A percentile compares a stretch with the other conserved stretches of the same genome.
phyloP scores from a whole-genome alignment of 2,329 filamentous ascomycete genomes.

The Helicocarpus griseus region DNA sequence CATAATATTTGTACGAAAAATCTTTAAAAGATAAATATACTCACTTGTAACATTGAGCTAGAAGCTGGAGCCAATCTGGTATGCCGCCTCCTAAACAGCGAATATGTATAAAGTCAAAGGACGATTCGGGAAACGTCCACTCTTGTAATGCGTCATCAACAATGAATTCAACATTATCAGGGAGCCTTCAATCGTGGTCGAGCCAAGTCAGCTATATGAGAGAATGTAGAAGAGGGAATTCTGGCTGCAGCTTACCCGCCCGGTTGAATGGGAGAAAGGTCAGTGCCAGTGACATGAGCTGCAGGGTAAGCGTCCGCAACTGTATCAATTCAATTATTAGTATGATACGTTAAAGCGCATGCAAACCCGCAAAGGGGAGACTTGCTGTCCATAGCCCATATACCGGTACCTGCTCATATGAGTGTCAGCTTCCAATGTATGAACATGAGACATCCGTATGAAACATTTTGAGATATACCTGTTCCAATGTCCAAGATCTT shows the following conservation, averaged over 20 bases:
- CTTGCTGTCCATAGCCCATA: conserved; percentile 25
- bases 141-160: conserved; percentile 53
- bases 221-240: neutral
- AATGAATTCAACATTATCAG: conserved; percentile 52
- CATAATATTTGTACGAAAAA: neutral
- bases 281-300: conserved; percentile 19
- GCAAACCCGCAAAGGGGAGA: neutral
- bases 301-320: conserved; percentile 24
- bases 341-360: no score
- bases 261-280: conserved; percentile 23
- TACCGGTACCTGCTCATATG: conserved; percentile 14
- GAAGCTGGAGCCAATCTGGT: conserved; percentile 42
- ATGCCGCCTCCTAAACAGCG: conserved; percentile 43
- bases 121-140: conserved; percentile 42
- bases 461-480: conserved; percentile 14
- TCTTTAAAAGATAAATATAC: neutral
- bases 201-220: neutral
- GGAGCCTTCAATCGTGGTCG: conserved; percentile 34
- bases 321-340: neutral
- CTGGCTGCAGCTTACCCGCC: conserved; percentile 3
- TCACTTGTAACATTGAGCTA: conserved; percentile 38
- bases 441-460: no score
- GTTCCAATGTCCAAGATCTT: conserved; percentile 27
- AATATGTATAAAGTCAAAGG: conserved; percentile 49
- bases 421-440: neutral